These are phyloP conservation scores for Sporothrix globosa DNA, from an alignment of 2,329 filamentous ascomycete genomes.

Conservation along the genomic window DNA sequence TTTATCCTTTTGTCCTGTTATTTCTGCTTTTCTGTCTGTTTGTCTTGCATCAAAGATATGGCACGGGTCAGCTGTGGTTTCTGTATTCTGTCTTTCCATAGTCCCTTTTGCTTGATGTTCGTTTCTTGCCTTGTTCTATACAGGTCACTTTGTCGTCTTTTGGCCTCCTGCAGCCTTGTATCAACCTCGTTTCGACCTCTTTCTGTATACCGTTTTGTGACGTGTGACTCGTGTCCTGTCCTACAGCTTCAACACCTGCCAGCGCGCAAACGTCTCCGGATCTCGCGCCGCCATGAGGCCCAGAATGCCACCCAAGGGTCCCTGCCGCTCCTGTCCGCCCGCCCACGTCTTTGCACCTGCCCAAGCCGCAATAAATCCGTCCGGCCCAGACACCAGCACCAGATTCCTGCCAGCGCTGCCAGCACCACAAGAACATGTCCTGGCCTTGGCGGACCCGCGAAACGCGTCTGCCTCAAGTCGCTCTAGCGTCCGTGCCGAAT, in stretches of 20 bases:
- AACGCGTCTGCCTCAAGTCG: constrained; percentile 14
- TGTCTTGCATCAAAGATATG: constrained; percentile 16
- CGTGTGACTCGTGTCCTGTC: not conserved
- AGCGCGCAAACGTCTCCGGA: constrained; percentile 46
- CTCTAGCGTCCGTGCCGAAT: constrained; percentile 6
- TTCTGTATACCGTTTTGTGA: not conserved
- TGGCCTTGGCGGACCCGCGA: constrained; percentile 38
- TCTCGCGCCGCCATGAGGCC: constrained; percentile 59
- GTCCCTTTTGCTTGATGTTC: not conserved
- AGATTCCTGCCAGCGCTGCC: constrained; percentile 56
- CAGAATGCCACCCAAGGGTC: constrained; percentile 70
- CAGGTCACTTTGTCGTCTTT: constrained; percentile 1
- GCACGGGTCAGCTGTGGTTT: constrained; percentile 12
- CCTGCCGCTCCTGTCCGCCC: constrained; percentile 73
- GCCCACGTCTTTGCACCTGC: constrained; percentile 80
- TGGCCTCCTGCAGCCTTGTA: constrained; percentile 1
- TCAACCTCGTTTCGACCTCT: not conserved
- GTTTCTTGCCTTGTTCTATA: not conserved
- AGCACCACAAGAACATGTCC: constrained; percentile 37
- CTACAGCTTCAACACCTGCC: constrained; percentile 59
- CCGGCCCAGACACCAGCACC: constrained; percentile 85
- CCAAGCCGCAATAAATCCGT: constrained; percentile 81
- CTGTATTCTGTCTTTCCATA: constrained; percentile 6
- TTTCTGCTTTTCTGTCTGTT: not conserved
- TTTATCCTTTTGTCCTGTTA: constrained; percentile 11